Conservation (phyloP, 2,329 filamentous ascomycete species). For the Microascus cirrosus region DNA sequence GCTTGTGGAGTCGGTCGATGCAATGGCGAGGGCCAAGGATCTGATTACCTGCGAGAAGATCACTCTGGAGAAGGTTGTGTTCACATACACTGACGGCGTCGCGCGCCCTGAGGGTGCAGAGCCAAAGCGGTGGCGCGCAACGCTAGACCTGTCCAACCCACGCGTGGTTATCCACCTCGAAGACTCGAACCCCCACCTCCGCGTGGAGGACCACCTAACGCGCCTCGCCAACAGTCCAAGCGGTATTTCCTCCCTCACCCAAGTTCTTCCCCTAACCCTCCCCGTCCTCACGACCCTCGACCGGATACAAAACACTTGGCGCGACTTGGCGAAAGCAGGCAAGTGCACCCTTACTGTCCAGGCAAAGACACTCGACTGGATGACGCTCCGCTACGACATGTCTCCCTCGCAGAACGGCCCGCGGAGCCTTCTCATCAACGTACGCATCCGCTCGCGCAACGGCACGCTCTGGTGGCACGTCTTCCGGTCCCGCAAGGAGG, state of each 20-base stretch:
- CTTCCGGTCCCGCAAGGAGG: slow-evolving; percentile 16
- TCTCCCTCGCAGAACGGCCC: slow-evolving; percentile 13
- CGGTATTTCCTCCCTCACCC: slow-evolving; percentile 40
- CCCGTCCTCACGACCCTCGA: slow-evolving; percentile 53
- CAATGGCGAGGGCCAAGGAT: slow-evolving; percentile 44
- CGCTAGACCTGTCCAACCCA: slow-evolving; percentile 42
- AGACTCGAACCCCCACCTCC: slow-evolving; percentile 54
- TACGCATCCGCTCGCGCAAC: slow-evolving; percentile 27
- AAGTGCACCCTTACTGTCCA: slow-evolving; percentile 39
- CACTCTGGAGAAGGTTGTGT: slow-evolving; percentile 51
- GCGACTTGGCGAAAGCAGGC: slow-evolving; percentile 24
- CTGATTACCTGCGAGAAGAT: slow-evolving; percentile 47
- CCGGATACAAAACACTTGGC: slow-evolving; percentile 46
- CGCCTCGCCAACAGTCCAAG: slow-evolving; percentile 43
- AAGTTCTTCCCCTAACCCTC: slow-evolving; percentile 47
- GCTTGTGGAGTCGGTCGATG: slow-evolving; percentile 58
- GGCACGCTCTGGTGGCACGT: slow-evolving; percentile 42
- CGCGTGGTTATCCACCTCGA: slow-evolving; percentile 49
- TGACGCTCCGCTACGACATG: slow-evolving; percentile 42
- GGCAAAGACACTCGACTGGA: slow-evolving; percentile 44
- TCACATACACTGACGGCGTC: slow-evolving; percentile 47
- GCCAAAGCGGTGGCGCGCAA: slow-evolving; percentile 36
- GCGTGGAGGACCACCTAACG: slow-evolving; percentile 47
- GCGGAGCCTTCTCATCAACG: slow-evolving; percentile 35
- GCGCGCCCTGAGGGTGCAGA: slow-evolving; percentile 2